Conservation (phyloP, 2,329 filamentous ascomycete genomes). For the Fusarium succisae region DNA sequence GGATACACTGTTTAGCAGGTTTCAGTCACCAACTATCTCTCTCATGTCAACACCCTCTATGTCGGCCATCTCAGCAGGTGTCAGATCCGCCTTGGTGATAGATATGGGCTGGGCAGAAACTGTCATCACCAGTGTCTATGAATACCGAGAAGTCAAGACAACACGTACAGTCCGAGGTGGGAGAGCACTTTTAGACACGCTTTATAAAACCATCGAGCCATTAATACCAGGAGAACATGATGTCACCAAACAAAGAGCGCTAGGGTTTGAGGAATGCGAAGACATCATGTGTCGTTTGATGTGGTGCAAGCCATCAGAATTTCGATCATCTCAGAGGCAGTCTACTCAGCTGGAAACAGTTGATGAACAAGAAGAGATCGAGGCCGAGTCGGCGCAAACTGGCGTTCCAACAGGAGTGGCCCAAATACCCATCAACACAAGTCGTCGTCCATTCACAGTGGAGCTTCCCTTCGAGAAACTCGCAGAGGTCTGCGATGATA, state of each 20-base stretch:
- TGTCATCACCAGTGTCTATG: conserved; percentile 84
- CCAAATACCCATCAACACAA: conserved; percentile 58
- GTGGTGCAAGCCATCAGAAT: conserved; percentile 70
- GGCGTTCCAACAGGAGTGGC: conserved; percentile 43
- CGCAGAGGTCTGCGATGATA: conserved; percentile 77
- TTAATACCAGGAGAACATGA: conserved; percentile 45
- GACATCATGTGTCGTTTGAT: conserved; percentile 78
- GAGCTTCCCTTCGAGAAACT: conserved; percentile 75
- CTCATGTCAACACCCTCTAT: conserved; percentile 82
- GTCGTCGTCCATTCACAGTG: conserved; percentile 62
- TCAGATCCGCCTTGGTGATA: conserved; percentile 85
- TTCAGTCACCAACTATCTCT: conserved; percentile 82
- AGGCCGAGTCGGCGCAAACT: conserved; percentile 44
- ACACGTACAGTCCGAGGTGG: conserved; percentile 78
- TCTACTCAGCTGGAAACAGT: conserved; percentile 58
- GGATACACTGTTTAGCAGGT: conserved; percentile 81
- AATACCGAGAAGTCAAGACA: conserved; percentile 83
- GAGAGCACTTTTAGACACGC: conserved; percentile 74
- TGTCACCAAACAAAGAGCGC: conserved; percentile 48
- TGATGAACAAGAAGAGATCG: conserved; percentile 66
- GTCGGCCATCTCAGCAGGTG: conserved; percentile 78
- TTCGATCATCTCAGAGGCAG: conserved; percentile 48
- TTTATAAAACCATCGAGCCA: conserved; percentile 68
- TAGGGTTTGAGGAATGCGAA: conserved; percentile 83
- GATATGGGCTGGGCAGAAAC: conserved; percentile 96